A percentile compares a stretch with the other conserved stretches of the same genome.
Conservation (phyloP, 495 filamentous ascomycete genomes). For the Neurospora tetraspora region DNA sequence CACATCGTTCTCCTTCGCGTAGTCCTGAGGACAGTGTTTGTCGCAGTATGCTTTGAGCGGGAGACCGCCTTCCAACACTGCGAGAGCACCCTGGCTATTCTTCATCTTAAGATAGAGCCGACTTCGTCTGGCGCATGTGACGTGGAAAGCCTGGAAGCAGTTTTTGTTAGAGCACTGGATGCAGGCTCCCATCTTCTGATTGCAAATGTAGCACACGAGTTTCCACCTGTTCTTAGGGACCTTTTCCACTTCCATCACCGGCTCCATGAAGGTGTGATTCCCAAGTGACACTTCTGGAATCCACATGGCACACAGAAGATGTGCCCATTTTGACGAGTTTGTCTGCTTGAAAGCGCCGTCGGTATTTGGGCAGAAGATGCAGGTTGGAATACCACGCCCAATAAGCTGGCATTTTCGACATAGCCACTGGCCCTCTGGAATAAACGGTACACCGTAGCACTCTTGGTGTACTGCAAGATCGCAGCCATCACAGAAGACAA, state of each 20-base stretch:
- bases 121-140: constrained; percentile 84
- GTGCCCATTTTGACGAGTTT: constrained; percentile 87
- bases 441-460: constrained; percentile 97
- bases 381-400: constrained; percentile 83
- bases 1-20: constrained; percentile 75
- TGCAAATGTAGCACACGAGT: constrained; percentile 91
- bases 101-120: constrained; percentile 95
- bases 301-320: constrained; percentile 95
- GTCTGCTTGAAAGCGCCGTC: constrained; percentile 99
- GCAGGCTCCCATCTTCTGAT: constrained; percentile 93
- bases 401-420: constrained; percentile 95
- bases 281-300: constrained; percentile 93
- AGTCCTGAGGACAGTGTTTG: constrained; percentile 86
- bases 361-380: constrained; percentile 96
- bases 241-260: constrained; percentile 94
- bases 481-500: constrained; percentile 98
- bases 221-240: constrained; percentile 91
- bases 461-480: constrained; percentile 97
- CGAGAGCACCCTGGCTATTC: constrained; percentile 65
- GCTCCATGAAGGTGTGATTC: constrained; percentile 97
- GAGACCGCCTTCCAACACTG: constrained; percentile 72
- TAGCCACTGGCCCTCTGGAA: constrained; percentile 96
- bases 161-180: constrained; percentile 97
- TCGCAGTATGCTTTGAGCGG: constrained; percentile 92
- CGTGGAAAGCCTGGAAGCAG: constrained; percentile 97